Evolutionary conservation across 1,284 basidiomycete species (phyloP), one percentile per base, ranked within the genome.

Genomic region (Mycena sp.): DNA sequence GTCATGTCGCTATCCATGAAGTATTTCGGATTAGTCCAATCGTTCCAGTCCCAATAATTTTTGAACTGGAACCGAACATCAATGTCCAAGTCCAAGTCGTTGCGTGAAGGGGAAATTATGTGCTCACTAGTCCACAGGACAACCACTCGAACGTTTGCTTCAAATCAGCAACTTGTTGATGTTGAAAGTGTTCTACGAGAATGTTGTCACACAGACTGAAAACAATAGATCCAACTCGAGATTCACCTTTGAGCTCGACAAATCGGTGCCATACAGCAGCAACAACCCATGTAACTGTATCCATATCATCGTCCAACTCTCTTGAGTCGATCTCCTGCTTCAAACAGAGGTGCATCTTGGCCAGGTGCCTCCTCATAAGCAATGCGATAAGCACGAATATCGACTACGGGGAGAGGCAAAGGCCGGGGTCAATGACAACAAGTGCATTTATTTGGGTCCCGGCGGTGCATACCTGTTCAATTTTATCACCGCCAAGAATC

Each of bases 121-220:
- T 29, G 12, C 49, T 21, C 19, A 61, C 59, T 37, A 61, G 52
- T 41, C 59, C 59, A 25, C 59, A 61, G 19, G 59, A 61, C 2
- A 55, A 44, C 45, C 52, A 49, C 35, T 61, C 59, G n/a, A 61
- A 61, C 19, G 29, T 48, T 19, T 43, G 46, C 17, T 61, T 61
- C 29, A 61, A 11, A 49, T 61, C 59, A 11, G 32, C 17, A 9
- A 61, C 23, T 37, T 41, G 26, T 43, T 55, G 59, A 19, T 61
- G 59, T 21, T 49, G 44, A 17, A 61, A 61, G 16, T 54, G 28
- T 12, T 60, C 58, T 60, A 16, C 4, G 7, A 45, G 4, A 25
- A 7, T 3, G 23, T 58, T 58, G 4, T 2, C 40, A 14, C 1
- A 1, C 12, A 11, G 46, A 32, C 17, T 1, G 19, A 23, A 3